phyloP scores from a whole-genome alignment of 139 green algal genomes.

The Micractinium sp. region DNA sequence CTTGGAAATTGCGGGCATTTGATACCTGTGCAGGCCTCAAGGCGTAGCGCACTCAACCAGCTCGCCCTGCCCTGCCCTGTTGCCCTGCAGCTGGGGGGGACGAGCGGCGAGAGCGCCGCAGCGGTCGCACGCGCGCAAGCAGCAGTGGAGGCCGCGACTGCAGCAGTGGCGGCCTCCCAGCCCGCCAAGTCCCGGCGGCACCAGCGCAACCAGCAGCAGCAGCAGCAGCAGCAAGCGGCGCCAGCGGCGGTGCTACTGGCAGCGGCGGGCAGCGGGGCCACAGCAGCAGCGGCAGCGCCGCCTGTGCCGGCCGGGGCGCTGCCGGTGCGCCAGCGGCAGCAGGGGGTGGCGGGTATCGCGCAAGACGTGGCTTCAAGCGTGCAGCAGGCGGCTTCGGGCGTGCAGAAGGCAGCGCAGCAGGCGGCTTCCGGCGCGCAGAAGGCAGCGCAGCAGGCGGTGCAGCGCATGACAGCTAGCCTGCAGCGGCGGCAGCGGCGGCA shows the following conservation, averaged over 20 bases:
- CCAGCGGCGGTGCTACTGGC: not conserved
- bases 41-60: too few species aligned
- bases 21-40: not conserved
- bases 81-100: not conserved
- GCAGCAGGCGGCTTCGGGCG: not conserved
- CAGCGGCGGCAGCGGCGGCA: slow-evolving; percentile 17
- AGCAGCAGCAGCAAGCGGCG: not conserved
- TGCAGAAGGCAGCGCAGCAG: not conserved
- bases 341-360: not conserved
- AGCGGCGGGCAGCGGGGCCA: not conserved
- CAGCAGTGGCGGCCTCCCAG: not conserved
- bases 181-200: slow-evolving; percentile 17
- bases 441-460: slow-evolving; percentile 4
- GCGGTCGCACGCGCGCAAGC: not conserved
- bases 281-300: not conserved
- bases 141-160: not conserved
- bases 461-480: slow-evolving; percentile 1
- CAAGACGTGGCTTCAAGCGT: not conserved
- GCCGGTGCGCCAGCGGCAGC: not conserved
- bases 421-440: not conserved
- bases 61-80: not conserved
- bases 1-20: not conserved
- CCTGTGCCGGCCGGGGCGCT: not conserved
- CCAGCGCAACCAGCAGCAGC: slow-evolving; percentile 22
- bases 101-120: not conserved